phyloP scores from a whole-genome alignment of 352 stramenopile genomes.

The Pythium dissimile region DNA sequence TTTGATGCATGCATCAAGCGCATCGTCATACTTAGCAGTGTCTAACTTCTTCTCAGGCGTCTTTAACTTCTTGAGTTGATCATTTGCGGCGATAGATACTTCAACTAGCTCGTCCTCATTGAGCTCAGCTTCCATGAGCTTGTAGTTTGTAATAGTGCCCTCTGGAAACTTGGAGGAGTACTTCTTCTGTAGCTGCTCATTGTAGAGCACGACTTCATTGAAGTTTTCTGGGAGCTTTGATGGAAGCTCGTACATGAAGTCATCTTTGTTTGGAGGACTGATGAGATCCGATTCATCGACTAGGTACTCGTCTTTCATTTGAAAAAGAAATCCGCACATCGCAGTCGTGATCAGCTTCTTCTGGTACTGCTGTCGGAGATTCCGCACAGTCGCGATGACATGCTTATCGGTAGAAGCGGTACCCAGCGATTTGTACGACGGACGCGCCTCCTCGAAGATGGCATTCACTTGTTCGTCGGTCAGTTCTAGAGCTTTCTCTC shows the following conservation, averaged over 20 bases:
- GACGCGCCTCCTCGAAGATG: background rate
- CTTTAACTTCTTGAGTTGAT: too few relatives aligned
- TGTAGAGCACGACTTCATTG: background rate
- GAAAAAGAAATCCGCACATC: background rate
- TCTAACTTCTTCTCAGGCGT: conserved; percentile 1
- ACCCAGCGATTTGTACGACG: background rate
- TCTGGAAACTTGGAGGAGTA: too few relatives aligned
- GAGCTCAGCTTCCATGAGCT: too few relatives aligned
- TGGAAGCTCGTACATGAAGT: background rate
- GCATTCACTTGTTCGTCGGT: background rate
- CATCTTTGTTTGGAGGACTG: background rate
- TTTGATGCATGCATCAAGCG: background rate
- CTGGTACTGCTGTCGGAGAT: background rate
- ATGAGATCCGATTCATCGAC: background rate
- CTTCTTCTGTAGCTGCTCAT: too few relatives aligned
- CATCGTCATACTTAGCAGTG: background rate
- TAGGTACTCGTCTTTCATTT: background rate
- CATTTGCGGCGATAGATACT: too few relatives aligned
- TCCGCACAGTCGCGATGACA: background rate
- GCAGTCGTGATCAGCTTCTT: conserved; percentile 2
- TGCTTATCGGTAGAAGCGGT: background rate
- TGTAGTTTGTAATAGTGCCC: too few relatives aligned
- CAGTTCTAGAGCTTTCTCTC: background rate
- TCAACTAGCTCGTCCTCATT: too few relatives aligned
- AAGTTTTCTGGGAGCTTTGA: background rate